These are phyloP conservation scores for Penicillium fuscoglaucum DNA, from an alignment of 2,329 filamentous ascomycete genomes.

Conservation along the genomic window DNA sequence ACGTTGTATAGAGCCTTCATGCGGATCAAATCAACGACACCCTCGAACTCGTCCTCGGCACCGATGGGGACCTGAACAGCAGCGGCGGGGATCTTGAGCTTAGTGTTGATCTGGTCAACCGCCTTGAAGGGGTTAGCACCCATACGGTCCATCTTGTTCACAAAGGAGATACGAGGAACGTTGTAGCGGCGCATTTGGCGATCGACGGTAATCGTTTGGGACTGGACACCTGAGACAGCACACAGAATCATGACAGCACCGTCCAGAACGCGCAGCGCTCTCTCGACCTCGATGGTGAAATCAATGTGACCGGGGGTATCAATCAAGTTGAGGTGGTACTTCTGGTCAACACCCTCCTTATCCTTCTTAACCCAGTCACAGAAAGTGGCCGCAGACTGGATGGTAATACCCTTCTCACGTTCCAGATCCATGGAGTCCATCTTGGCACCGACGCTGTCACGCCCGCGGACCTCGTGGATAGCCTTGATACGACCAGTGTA, in stretches of 20 bases:
- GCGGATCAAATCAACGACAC: constrained; percentile 86
- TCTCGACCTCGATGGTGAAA: constrained; percentile 98
- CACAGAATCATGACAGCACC: constrained; percentile 98
- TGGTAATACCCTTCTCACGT: constrained; percentile 97
- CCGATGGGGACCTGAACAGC: constrained; percentile 95
- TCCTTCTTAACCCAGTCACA: constrained; percentile 93
- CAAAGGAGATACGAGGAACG: constrained; percentile 89
- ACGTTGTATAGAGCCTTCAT: constrained; percentile 96
- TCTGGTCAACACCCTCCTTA: constrained; percentile 73
- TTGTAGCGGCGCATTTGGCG: constrained; percentile 99
- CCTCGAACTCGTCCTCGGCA: constrained; percentile 84
- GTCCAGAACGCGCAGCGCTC: constrained; percentile 89
- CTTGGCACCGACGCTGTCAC: constrained; percentile 93
- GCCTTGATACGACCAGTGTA: constrained; percentile 96
- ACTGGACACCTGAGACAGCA: constrained; percentile 94
- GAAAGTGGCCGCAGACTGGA: constrained; percentile 96
- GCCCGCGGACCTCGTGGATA: constrained; percentile 89
- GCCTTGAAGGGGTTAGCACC: constrained; percentile 97
- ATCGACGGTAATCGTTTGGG: constrained; percentile 96
- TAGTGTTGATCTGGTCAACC: constrained; percentile 94
- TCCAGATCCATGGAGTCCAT: constrained; percentile 99
- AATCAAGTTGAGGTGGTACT: constrained; percentile 97
- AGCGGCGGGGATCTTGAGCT: constrained; percentile 88
- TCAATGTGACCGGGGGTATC: constrained; percentile 98
- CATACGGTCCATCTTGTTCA: constrained; percentile 99